Base-by-base conservation (phyloP, 1,139 yeast species). In the Kluyveromyces marxianus region DNA sequence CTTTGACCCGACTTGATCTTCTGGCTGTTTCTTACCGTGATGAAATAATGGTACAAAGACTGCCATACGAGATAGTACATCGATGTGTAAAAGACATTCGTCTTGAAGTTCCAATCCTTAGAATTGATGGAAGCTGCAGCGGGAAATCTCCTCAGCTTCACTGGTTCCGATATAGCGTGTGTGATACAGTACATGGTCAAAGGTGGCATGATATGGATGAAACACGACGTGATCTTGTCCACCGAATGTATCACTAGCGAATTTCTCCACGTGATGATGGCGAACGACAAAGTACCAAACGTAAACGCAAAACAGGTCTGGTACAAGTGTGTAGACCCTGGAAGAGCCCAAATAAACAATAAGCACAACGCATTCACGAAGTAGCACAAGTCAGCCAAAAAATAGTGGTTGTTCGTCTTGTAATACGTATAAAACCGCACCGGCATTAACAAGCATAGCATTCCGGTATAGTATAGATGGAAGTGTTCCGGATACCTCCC, bases 201-300 rank as follows among this genome's bases (percentile, higher is more conserved):
- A 0, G 97, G 96, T 1, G 98, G 98, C 70, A 87, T 76, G 14
- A 92, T 75, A 60, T 92, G 98, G 52, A 92, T 90, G 57, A 88
- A 86, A 3, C 96, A 81, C 14, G 92, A 81, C 1, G 97, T 90
- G n/a, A 92, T 86, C 65, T 92, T 90, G 53, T 90, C 97, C 52
- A 92, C 77, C 21, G 94, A 83, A 60, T 92, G 98, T 42, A 92
- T 72, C 6, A 92, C 97, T 48, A 92, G 72, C 6, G 96, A 89
- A 62, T 92, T 92, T 57, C 96, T 75, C 98, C 98, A 92, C 0
- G 97, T 87, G 35, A 90, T 82, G 24, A 92, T 96, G 0, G 97
- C 97, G 76, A 88, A 90, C 7, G 96, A 78, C 45, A 92, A 68
- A 0, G 97, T 87, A 1, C 97, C 97, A 70, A 84, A 81, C 2